Evolutionary conservation across 371 early-diverging fungal species (phyloP).

Genomic region (Saksenaea oblongispora): DNA sequence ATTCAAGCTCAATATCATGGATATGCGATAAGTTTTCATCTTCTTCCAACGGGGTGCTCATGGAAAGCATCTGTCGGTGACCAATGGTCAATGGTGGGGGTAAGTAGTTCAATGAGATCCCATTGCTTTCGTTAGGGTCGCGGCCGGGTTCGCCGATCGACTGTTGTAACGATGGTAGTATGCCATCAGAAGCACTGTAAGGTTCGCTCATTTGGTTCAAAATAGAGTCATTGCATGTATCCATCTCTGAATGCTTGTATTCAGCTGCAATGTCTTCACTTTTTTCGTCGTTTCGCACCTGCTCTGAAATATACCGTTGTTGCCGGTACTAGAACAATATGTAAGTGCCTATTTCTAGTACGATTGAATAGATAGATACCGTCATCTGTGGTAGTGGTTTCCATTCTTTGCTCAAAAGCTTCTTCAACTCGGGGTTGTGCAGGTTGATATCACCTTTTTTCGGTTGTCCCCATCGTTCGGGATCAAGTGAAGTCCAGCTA

Average conservation of each 20-base stretch:
- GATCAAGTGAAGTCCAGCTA: conserved; percentile 9
- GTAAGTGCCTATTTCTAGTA: too few species aligned
- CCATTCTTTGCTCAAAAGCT: conserved; percentile 12
- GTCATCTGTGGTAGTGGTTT: conserved; percentile 10
- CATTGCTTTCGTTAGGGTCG: neutral
- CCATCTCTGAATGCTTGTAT: neutral
- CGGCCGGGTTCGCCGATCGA: neutral
- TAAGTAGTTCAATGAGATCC: neutral
- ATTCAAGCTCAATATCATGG: neutral
- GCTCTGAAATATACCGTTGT: conserved; percentile 6
- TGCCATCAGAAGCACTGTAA: neutral
- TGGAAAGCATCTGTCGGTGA: neutral
- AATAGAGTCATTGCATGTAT: neutral
- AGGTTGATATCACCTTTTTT: conserved; percentile 2
- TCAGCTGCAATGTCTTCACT: neutral
- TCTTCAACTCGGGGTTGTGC: conserved; percentile 15
- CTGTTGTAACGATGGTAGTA: neutral
- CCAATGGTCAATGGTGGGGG: too few species aligned
- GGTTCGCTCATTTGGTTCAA: neutral
- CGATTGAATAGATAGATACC: neutral
- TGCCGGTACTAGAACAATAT: neutral
- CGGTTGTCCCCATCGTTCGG: conserved; percentile 1
- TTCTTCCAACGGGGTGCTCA: neutral
- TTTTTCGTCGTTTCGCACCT: conserved; percentile 3
- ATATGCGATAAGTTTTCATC: neutral